These are phyloP conservation scores for Aspergillus latus DNA, from an alignment of 2,329 filamentous ascomycete species.

Conservation along the genomic window DNA sequence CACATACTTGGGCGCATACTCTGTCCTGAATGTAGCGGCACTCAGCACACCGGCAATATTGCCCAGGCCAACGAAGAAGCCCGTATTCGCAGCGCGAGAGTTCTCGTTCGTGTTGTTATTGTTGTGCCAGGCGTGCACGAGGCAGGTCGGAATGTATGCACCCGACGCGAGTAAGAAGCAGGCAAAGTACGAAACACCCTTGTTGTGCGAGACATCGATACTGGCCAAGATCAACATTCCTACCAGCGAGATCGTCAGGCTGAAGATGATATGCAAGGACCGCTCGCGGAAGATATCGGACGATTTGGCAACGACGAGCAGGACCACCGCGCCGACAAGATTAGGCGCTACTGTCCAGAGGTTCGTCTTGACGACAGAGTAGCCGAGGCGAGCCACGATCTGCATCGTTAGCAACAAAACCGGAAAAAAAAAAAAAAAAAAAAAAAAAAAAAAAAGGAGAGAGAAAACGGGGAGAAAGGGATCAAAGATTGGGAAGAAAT, in stretches of 20 bases:
- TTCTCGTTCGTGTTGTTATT: constrained; percentile 56
- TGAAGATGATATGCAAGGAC: constrained; percentile 47
- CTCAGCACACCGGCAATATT: constrained; percentile 52
- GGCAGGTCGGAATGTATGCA: constrained; percentile 49
- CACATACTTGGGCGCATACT: constrained; percentile 50
- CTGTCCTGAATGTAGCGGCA: constrained; percentile 47
- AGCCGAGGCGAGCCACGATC: constrained; percentile 49
- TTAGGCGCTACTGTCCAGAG: constrained; percentile 53
- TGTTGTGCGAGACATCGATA: constrained; percentile 44
- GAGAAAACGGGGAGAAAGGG: no score
- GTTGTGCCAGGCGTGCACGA: constrained; percentile 55
- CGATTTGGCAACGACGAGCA: constrained; percentile 47
- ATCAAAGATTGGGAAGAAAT: background rate
- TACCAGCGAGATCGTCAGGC: constrained; percentile 41
- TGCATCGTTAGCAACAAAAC: no score
- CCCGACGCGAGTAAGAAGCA: constrained; percentile 49
- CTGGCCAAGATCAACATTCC: constrained; percentile 48
- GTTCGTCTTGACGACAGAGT: constrained; percentile 48
- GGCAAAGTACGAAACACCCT: constrained; percentile 52
- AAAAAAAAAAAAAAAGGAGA: no score
- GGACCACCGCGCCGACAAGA: constrained; percentile 47
- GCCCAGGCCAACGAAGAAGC: constrained; percentile 49
- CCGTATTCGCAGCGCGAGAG: constrained; percentile 50
- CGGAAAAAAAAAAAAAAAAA: no score
- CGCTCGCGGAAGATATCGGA: constrained; percentile 50